Base-by-base conservation (phyloP, 768 basidiomycete species). In the Russula griseocarnosa region DNA sequence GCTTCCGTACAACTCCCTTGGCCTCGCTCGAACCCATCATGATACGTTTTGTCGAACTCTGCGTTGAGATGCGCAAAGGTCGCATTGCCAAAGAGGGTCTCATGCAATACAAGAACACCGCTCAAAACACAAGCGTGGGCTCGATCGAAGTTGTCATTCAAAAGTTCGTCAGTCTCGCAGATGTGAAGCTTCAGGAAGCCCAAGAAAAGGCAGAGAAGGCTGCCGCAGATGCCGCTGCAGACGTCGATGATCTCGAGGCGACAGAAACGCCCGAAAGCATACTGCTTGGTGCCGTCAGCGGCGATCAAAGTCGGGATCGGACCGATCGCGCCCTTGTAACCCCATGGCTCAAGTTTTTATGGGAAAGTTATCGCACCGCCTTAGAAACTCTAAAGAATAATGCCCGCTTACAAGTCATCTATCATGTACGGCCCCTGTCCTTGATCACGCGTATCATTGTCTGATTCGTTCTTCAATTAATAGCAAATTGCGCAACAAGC, bases 71-170 rank as follows among this genome's bases (percentile, higher is more conserved):
- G 83, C 85, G 93, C 69, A 94, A 95, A 75, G 94, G 94, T 0
- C 83, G 93, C 30, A 88, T 91, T 30, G 95, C 94, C 26, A 94
- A 96, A 75, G 94, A 95, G 72, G 95, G 93, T 26, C 84, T 98
- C 54, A 92, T 96, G 86, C 89, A 93, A 73, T 97, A 92, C 84
- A 98, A 97, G 79, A 98, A 98, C 74, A 94, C 97, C 69, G 94
- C 94, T 0, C 96, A 99, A 72, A 94, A 95, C 70, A 86, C 88
- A 24, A 92, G 85, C 73, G 93, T 98, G 47, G 84, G 83, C 55
- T 92, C 90, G 66, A 95, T 99, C 73, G 96, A 99, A 74, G 79
- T 83, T 53, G 94, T 98, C 71, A 88, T 99, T 71, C 89, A 86
- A 66, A 81, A 83, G 51, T 96, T 98, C 73, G 82, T 99, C 69